Conservation (phyloP, 352 stramenopile species). For the Phytophthora vignae region DNA sequence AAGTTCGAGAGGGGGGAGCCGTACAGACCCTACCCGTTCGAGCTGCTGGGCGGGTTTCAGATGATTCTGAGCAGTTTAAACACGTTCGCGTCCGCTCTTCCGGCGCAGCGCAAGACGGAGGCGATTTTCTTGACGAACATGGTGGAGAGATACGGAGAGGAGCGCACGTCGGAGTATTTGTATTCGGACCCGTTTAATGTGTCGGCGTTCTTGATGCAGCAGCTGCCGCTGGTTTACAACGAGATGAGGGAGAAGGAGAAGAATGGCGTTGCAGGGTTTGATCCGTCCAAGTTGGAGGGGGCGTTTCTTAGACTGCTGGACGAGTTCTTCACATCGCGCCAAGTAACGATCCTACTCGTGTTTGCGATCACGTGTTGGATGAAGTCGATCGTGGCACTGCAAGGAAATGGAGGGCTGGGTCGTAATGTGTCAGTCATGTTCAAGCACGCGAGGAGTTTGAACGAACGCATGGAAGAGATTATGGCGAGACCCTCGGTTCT, state of each 20-base stretch:
- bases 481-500: neutral
- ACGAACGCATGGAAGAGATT: neutral
- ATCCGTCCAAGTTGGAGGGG: neutral
- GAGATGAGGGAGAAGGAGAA: neutral
- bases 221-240: neutral
- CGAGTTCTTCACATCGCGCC: neutral
- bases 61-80: constrained; percentile 1
- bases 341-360: neutral
- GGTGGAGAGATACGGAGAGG: neutral
- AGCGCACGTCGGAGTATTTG: neutral
- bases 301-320: neutral
- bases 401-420: neutral
- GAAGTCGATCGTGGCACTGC: neutral
- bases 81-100: constrained; percentile 4
- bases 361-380: constrained; percentile 2
- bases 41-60: neutral
- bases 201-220: constrained; percentile 1
- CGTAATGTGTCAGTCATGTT: neutral
- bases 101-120: neutral
- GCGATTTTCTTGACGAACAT: neutral
- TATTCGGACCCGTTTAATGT: neutral
- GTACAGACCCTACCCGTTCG: neutral
- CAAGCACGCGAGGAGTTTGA: constrained; percentile 1
- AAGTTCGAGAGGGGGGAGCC: neutral
- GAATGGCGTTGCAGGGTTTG: neutral